Base-by-base conservation (phyloP, 495 filamentous ascomycete genomes). In the Penicillium robsamsonii region DNA sequence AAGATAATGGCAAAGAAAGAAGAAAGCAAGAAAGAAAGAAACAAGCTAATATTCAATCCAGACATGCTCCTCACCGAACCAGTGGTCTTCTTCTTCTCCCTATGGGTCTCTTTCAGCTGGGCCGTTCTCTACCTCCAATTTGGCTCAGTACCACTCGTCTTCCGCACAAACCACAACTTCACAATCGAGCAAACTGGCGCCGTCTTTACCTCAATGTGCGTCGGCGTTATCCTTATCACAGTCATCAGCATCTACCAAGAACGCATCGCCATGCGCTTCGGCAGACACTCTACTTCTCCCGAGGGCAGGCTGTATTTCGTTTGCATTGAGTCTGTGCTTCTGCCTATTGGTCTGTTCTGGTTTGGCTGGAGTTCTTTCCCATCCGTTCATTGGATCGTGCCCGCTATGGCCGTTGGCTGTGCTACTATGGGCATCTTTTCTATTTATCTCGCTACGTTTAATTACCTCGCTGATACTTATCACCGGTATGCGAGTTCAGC, bases 381-480 rank as follows among this genome's bases (percentile, higher is more conserved):
- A 0, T 79, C 79, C 0, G 78, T 88, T 8, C 89, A 84, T 51
- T 96, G 89, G 88, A 90, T 93, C 47, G 81, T 87, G 0, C 92
- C 92, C 6, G 73, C 85, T 0, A 67, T 95, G 18, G 86, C 83
- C 0, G 77, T 96, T 46, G 82, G 75, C 1, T 82, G 87, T 55
- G 85, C 90, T 4, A 95, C 88, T 0, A 89, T 96, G 77, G 92
- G 92, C 10, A 95, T 97, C 50, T 91, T 90, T 65, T 85, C 84
- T 41, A 84, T 97, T 43, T 97, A 96, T 65, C 77, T 97, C 7
- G 89, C 92, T 1, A 87, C 90, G 0, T 96, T 96, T 75, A 97
- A 96, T 62, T 96, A 96, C 60, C 80, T 96, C 13, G 91, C 92
- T n/a, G 93, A 96, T 69, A 87, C 83, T 2, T 97, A 96, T 68